Percentiles rank a stretch among this genome's conserved stretches.
These are phyloP conservation scores for Trichoderma brevicompactum DNA, from an alignment of 2,329 filamentous ascomycete genomes.

Conservation along the genomic window DNA sequence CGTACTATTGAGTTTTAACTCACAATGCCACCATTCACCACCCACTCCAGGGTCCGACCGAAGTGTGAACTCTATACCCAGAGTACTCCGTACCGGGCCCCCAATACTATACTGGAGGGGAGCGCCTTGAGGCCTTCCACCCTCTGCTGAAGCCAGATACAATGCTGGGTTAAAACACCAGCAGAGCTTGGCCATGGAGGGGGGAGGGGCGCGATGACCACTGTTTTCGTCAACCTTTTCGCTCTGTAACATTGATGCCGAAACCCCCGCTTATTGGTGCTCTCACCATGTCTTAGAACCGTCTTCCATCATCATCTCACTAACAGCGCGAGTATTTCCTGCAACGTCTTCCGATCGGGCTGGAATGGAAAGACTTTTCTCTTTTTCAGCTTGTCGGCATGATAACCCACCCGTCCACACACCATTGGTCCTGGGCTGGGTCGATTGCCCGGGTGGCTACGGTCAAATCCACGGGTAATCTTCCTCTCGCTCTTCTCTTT, in stretches of 20 bases:
- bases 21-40: not conserved
- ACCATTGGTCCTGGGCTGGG: not conserved
- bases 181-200: not conserved
- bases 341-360: not conserved
- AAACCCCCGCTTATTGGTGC: not conserved
- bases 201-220: not conserved
- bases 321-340: not conserved
- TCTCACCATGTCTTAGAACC: not conserved
- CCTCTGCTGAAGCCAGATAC: not conserved
- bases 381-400: slow-evolving; percentile 14
- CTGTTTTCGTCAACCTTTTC: not conserved
- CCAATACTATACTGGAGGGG: not conserved
- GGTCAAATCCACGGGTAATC: slow-evolving; percentile 5
- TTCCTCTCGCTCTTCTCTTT: not conserved
- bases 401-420: not conserved
- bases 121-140: too few relatives aligned
- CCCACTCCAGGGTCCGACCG: not conserved
- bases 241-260: slow-evolving; percentile 1
- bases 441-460: not conserved
- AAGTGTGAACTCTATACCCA: slow-evolving; percentile 1
- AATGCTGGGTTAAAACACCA: slow-evolving; percentile 1
- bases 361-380: slow-evolving; percentile 6
- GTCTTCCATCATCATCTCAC: not conserved
- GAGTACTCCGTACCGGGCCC: not conserved
- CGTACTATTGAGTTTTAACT: not conserved